Evolutionary conservation across 805 yeast species (phyloP).

Genomic region (Ogataea allantospora): DNA sequence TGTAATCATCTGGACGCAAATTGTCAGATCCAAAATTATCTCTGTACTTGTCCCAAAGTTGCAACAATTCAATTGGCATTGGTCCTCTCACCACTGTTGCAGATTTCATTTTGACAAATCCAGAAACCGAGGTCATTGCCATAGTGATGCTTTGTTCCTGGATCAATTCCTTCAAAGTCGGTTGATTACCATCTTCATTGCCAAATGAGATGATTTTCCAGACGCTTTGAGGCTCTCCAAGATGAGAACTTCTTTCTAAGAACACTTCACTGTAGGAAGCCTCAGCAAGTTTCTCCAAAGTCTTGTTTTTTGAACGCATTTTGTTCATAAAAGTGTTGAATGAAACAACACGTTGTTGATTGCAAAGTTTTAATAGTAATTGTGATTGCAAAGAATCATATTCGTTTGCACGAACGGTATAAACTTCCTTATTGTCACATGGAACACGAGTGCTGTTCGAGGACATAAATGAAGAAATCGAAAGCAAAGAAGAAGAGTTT

Average conservation of each 20-base stretch:
- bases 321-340: slow-evolving; percentile 33
- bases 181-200: slow-evolving; percentile 40
- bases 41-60: slow-evolving; percentile 44
- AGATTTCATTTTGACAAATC: slow-evolving; percentile 44
- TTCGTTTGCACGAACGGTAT: slow-evolving; percentile 35
- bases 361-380: slow-evolving; percentile 37
- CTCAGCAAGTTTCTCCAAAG: slow-evolving; percentile 42
- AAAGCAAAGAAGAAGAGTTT: slow-evolving; percentile 48
- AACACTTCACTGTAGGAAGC: slow-evolving; percentile 48
- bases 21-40: slow-evolving; percentile 21
- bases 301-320: slow-evolving; percentile 18
- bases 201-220: slow-evolving; percentile 57
- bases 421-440: slow-evolving; percentile 18
- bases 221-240: slow-evolving; percentile 33
- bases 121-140: slow-evolving; percentile 39
- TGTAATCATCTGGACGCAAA: slow-evolving; percentile 39
- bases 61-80: slow-evolving; percentile 40
- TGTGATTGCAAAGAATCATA: slow-evolving; percentile 34
- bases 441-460: slow-evolving; percentile 13
- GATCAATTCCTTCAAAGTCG: slow-evolving; percentile 39
- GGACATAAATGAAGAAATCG: slow-evolving; percentile 35
- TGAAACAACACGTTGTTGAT: slow-evolving; percentile 31
- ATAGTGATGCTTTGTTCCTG: slow-evolving; percentile 48
- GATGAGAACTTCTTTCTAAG: slow-evolving; percentile 26
- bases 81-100: slow-evolving; percentile 47